phyloP scores from a whole-genome alignment of 805 yeast species.

The Jamesozyma lodderae region DNA sequence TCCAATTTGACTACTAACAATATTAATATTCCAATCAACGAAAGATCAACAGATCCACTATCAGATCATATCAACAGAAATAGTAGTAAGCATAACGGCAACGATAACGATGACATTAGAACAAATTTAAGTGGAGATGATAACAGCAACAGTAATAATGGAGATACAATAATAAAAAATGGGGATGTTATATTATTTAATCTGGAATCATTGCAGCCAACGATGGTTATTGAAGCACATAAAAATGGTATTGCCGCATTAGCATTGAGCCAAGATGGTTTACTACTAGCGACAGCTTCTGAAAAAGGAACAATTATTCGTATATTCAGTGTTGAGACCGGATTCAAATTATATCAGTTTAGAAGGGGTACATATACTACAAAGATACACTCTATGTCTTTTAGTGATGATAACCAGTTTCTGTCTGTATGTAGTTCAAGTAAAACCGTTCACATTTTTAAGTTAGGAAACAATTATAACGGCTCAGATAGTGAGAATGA shows the following conservation, averaged over 20 bases:
- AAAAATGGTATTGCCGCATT: constrained; percentile 57
- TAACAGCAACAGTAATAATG: not conserved
- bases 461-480: constrained; percentile 37
- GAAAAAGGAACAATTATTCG: constrained; percentile 70
- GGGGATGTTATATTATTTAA: constrained; percentile 67
- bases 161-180: constrained; percentile 6
- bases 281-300: constrained; percentile 62
- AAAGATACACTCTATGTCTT: constrained; percentile 63
- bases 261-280: constrained; percentile 55
- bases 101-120: not conserved
- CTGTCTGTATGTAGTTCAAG: constrained; percentile 82
- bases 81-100: constrained; percentile 32
- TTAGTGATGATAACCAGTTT: constrained; percentile 59
- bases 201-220: constrained; percentile 49
- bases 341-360: constrained; percentile 52
- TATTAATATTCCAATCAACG: constrained; percentile 9
- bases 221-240: constrained; percentile 66
- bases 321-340: constrained; percentile 52
- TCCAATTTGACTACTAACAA: constrained; percentile 25
- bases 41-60: not conserved
- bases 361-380: constrained; percentile 83
- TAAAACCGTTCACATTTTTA: constrained; percentile 87
- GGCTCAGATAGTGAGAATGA: constrained; percentile 17
- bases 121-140: not conserved
- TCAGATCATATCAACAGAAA: not conserved